phyloP scores from a whole-genome alignment of 257 asterid species.

The Capsicum chinense region DNA sequence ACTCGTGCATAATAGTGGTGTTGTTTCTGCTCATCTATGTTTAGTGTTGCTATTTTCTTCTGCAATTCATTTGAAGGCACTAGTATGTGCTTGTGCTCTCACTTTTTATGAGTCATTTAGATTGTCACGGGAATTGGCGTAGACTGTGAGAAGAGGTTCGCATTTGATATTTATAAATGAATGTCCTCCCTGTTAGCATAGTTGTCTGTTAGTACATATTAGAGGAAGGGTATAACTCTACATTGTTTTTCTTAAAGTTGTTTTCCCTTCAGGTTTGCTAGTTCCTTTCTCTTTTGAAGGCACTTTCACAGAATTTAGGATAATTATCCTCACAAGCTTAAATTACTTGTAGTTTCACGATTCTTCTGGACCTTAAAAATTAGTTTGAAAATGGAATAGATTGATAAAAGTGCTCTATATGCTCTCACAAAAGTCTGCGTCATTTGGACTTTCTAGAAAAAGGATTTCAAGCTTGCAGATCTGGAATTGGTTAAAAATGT shows the following conservation, averaged over 20 bases:
- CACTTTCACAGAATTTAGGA: background rate
- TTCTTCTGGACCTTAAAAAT: background rate
- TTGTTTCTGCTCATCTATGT: conserved; percentile 18
- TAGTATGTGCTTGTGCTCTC: conserved; percentile 7
- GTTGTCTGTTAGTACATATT: background rate
- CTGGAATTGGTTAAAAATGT: background rate
- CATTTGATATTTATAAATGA: background rate
- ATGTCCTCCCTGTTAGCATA: background rate
- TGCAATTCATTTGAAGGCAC: background rate
- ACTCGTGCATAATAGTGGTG: background rate
- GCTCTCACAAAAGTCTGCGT: conserved; percentile 6
- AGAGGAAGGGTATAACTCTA: background rate
- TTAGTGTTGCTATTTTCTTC: background rate
- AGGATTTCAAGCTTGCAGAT: background rate
- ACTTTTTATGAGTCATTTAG: background rate
- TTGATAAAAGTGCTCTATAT: background rate
- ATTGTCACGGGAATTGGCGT: conserved; percentile 10
- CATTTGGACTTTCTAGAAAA: background rate
- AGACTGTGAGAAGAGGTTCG: background rate
- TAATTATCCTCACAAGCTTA: conserved; percentile 2
- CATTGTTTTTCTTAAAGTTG: background rate
- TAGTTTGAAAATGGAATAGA: conserved; percentile 1
- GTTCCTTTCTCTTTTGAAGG: background rate
- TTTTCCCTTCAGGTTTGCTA: background rate
- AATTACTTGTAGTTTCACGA: background rate